Percentiles rank a stretch among this genome's conserved stretches.
Evolutionary conservation across 139 green algal genomes (phyloP).

Genomic region (Chlorella sorokiniana): DNA sequence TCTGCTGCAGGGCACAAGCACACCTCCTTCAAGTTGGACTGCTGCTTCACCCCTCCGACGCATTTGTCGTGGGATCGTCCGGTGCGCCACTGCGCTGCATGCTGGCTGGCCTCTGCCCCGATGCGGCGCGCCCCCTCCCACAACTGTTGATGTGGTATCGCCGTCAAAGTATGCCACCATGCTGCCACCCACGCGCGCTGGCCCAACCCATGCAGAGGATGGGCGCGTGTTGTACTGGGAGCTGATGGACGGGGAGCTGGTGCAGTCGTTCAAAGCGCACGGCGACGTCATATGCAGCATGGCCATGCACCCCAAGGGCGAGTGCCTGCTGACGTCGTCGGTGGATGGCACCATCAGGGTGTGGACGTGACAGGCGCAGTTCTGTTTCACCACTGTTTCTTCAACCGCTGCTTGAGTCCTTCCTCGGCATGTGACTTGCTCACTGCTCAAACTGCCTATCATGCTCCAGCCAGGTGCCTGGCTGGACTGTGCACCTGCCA

Average conservation of each 20-base stretch:
- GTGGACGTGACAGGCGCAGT: conserved; percentile 53
- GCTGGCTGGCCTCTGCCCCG: not conserved
- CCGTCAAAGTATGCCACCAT: not conserved
- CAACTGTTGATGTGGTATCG: no score
- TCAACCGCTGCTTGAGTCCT: no score
- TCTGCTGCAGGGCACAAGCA: conserved; percentile 68
- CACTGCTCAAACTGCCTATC: no score
- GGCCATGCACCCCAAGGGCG: conserved; percentile 72
- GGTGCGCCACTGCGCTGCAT: conserved; percentile 35
- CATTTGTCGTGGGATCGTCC: conserved; percentile 74
- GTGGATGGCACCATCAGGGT: conserved; percentile 82
- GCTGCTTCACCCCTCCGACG: conserved; percentile 76
- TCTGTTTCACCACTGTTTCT: not conserved
- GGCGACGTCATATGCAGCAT: conserved; percentile 69
- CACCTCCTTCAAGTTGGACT: conserved; percentile 74
- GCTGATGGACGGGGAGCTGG: conserved; percentile 71
- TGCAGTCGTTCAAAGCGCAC: conserved; percentile 74
- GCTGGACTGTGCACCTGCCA: no score
- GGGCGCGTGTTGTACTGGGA: conserved; percentile 89
- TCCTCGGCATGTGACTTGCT: no score
- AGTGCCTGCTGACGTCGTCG: conserved; percentile 73
- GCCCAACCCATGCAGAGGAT: conserved; percentile 39
- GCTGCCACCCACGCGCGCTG: not conserved
- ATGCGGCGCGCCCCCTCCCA: no score
- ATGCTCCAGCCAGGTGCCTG: not conserved